phyloP scores from a whole-genome alignment of 1,284 basidiomycete species.

The Apiotrichum domesticum region DNA sequence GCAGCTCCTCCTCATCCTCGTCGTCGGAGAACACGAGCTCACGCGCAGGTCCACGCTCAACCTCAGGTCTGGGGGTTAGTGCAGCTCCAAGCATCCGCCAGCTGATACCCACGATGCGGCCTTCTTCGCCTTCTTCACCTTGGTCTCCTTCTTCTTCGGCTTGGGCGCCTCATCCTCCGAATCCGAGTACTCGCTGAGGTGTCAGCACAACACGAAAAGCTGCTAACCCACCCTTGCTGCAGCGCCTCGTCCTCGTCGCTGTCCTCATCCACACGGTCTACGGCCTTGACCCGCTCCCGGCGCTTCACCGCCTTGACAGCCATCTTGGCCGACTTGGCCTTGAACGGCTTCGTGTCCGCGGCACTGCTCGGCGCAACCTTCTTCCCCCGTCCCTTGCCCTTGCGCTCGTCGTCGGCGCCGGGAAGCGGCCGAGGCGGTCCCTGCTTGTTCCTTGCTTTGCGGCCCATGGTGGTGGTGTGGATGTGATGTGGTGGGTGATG shows the following conservation, averaged over 20 bases:
- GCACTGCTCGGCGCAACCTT: conserved; percentile 18
- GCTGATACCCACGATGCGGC: conserved; percentile 22
- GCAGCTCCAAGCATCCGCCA: not conserved
- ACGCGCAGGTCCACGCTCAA: conserved; percentile 49
- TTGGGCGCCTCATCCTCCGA: conserved; percentile 48
- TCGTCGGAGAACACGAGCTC: conserved; percentile 60
- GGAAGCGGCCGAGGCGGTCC: conserved; percentile 61
- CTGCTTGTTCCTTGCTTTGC: conserved; percentile 87
- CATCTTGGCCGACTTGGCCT: conserved; percentile 13
- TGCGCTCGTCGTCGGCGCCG: conserved; percentile 29
- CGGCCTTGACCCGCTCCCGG: conserved; percentile 27
- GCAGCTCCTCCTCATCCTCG: conserved; percentile 52
- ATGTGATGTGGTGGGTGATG: not conserved
- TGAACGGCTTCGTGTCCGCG: conserved; percentile 23
- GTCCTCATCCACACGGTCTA: conserved; percentile 39
- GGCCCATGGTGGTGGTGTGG: conserved; percentile 58
- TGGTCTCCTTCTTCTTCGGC: conserved; percentile 53
- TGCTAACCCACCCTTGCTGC: conserved; percentile 30
- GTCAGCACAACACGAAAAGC: not conserved
- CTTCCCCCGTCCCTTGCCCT: conserved; percentile 19
- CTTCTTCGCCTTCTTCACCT: conserved; percentile 41
- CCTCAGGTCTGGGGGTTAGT: conserved; percentile 3
- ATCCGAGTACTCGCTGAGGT: conserved; percentile 35
- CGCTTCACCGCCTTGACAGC: conserved; percentile 24
- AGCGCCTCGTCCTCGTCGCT: conserved; percentile 44